These are phyloP conservation scores for Alternaria atra DNA, from an alignment of 2,329 filamentous ascomycete species.

Conservation along the genomic window DNA sequence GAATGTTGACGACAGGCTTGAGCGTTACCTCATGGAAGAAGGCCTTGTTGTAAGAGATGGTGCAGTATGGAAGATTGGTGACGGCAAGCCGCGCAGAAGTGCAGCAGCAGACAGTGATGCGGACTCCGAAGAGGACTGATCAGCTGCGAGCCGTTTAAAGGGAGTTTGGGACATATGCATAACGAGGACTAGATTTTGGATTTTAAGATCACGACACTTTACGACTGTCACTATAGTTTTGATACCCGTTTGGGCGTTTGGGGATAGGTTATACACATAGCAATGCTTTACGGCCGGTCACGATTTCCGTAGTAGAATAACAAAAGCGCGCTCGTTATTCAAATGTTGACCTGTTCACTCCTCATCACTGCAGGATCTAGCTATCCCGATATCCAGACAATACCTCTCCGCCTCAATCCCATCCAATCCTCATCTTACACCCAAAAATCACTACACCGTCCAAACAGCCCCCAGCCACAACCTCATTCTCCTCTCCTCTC, in stretches of 20 bases:
- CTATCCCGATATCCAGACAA: neutral
- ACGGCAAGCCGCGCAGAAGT: slow-evolving; percentile 35
- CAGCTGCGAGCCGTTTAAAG: neutral
- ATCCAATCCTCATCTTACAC: neutral
- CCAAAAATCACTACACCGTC: neutral
- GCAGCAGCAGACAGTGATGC: slow-evolving; percentile 14
- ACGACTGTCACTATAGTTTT: slow-evolving; percentile 5
- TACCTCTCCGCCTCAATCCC: neutral
- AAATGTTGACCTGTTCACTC: neutral
- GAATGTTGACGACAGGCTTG: slow-evolving; percentile 40
- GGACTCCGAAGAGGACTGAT: slow-evolving; percentile 27
- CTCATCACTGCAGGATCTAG: neutral
- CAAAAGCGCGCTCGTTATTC: neutral
- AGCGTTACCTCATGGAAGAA: slow-evolving; percentile 53
- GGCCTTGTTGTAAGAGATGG: slow-evolving; percentile 46
- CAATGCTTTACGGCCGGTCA: neutral
- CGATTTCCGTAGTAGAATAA: neutral
- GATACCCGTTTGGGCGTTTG: slow-evolving; percentile 12
- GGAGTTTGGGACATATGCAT: neutral
- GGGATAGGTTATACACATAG: neutral
- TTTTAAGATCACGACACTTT: neutral
- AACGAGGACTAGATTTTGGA: neutral
- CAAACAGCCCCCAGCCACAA: neutral
- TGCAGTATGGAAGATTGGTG: slow-evolving; percentile 46
- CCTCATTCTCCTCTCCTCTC: neutral